Evolutionary conservation across 2,329 filamentous ascomycete genomes (phyloP).

Genomic region (Cercospora sp.): DNA sequence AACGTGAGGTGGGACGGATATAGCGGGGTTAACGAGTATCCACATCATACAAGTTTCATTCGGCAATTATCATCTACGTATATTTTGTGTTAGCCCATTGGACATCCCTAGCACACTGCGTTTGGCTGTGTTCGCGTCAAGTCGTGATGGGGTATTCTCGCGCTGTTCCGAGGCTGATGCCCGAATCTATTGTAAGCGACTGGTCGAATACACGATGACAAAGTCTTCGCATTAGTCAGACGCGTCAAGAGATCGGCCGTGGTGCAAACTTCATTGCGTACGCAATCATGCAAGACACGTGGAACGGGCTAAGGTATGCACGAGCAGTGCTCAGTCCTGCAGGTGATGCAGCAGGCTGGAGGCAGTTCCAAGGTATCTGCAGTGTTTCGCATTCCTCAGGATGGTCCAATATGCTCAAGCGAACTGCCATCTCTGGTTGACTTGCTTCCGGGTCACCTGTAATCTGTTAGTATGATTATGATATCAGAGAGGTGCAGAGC

Average conservation of each 20-base stretch:
- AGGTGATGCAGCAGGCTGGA: neutral
- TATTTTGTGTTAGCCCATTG: neutral
- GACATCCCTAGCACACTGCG: neutral
- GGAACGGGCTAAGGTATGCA: neutral
- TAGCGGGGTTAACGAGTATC: neutral
- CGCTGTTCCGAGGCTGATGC: neutral
- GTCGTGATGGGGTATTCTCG: neutral
- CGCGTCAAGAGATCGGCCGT: neutral
- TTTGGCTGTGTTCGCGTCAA: neutral
- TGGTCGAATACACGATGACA: neutral
- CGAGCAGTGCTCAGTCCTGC: neutral
- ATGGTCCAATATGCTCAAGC: conserved; percentile 18
- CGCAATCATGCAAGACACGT: neutral
- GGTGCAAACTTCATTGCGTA: neutral
- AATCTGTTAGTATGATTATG: conserved; percentile 28
- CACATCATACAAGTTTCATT: neutral
- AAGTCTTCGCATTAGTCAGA: neutral
- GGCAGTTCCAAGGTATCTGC: neutral
- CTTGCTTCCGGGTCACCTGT: conserved; percentile 63
- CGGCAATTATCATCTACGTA: neutral
- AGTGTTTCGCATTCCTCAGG: neutral
- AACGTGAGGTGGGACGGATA: neutral
- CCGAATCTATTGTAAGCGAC: neutral
- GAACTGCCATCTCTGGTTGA: conserved; percentile 64
- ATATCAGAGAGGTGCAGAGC: conserved; percentile 37